phyloP scores from a whole-genome alignment of 352 stramenopile species.

The Phytophthora aleatoria region DNA sequence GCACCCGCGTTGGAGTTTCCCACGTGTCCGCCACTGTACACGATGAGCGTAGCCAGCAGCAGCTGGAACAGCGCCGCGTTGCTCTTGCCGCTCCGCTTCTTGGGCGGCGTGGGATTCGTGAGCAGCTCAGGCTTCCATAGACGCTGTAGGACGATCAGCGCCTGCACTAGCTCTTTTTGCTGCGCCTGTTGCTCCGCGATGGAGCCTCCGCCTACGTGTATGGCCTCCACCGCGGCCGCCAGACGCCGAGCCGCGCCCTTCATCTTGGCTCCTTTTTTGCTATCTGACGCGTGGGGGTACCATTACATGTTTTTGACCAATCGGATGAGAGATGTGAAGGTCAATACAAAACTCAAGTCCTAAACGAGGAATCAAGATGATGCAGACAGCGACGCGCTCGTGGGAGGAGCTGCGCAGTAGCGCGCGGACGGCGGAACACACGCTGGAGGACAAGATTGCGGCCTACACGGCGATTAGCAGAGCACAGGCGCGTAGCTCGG shows the following conservation, averaged over 20 bases:
- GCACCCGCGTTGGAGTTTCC: constrained; percentile 29
- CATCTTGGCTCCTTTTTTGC: constrained; percentile 27
- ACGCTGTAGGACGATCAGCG: constrained; percentile 63
- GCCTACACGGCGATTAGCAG: constrained; percentile 69
- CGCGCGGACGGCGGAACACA: constrained; percentile 71
- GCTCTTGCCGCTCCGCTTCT: constrained; percentile 37
- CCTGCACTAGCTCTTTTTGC: constrained; percentile 49
- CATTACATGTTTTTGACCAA: constrained; percentile 12
- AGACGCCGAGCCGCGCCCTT: constrained; percentile 47
- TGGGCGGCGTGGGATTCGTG: constrained; percentile 6
- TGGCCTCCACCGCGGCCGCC: constrained; percentile 52
- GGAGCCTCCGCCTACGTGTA: constrained; percentile 38
- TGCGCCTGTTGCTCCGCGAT: constrained; percentile 41
- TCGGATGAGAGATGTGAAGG: not conserved
- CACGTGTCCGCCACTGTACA: constrained; percentile 62
- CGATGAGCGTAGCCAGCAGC: constrained; percentile 66
- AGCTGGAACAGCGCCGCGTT: constrained; percentile 62
- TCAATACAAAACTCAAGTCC: constrained; percentile 7
- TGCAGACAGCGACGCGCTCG: constrained; percentile 63
- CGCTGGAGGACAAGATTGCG: constrained; percentile 84
- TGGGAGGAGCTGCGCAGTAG: constrained; percentile 82
- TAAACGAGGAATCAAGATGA: constrained; percentile 30
- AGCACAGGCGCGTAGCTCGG: constrained; percentile 38
- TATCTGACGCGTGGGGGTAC: constrained; percentile 9
- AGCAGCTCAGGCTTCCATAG: constrained; percentile 57